These are phyloP conservation scores for Xylaria polymorpha DNA, from an alignment of 2,329 filamentous ascomycete species.

Conservation along the genomic window DNA sequence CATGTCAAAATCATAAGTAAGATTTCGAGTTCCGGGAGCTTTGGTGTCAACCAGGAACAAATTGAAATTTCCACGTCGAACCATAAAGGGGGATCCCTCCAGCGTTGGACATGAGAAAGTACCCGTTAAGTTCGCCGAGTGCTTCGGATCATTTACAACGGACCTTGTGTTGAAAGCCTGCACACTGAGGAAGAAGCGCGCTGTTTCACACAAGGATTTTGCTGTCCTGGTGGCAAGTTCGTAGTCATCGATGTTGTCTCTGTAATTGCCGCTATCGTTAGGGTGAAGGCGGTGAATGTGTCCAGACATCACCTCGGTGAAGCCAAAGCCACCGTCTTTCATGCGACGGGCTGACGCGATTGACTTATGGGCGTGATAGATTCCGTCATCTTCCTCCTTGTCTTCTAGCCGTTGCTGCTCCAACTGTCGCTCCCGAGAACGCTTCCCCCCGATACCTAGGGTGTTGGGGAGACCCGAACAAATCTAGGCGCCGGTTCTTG, in stretches of 20 bases:
- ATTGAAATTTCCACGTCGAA: constrained; percentile 67
- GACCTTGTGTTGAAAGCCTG: constrained; percentile 64
- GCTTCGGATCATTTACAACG: constrained; percentile 60
- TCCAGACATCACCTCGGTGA: constrained; percentile 74
- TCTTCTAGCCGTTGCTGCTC: constrained; percentile 45
- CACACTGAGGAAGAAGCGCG: constrained; percentile 69
- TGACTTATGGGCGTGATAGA: constrained; percentile 52
- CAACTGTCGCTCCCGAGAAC: constrained; percentile 30
- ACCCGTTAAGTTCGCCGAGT: constrained; percentile 66
- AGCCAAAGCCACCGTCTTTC: constrained; percentile 65
- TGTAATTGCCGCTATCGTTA: constrained; percentile 50
- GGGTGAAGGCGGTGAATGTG: constrained; percentile 60
- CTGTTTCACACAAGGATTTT: constrained; percentile 65
- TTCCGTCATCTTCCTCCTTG: constrained; percentile 51
- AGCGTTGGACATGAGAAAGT: constrained; percentile 68
- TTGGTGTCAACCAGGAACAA: constrained; percentile 66
- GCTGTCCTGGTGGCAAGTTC: constrained; percentile 64
- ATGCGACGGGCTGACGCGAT: constrained; percentile 58
- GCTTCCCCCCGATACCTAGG: constrained; percentile 40
- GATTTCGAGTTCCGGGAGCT: constrained; percentile 66
- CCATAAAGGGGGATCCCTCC: constrained; percentile 69
- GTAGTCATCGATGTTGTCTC: constrained; percentile 64
- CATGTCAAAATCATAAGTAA: constrained; percentile 73
- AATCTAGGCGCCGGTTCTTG: constrained; percentile 62
- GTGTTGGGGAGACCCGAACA: constrained; percentile 64